phyloP scores from a whole-genome alignment of 1,139 yeast genomes.

The Yamadazyma aaseri region DNA sequence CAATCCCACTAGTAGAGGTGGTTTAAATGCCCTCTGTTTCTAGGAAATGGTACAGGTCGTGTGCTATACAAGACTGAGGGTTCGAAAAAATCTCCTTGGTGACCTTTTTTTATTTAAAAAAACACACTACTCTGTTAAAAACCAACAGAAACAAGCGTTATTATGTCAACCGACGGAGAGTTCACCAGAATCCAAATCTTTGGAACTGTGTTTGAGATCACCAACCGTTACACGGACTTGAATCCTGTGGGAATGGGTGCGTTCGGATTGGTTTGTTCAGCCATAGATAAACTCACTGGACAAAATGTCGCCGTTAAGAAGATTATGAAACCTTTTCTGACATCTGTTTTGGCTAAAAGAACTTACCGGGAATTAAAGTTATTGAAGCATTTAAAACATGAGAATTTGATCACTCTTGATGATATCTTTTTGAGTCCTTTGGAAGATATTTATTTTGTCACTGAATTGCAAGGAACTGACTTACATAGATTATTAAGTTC shows the following conservation, averaged over 20 bases:
- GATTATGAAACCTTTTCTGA: conserved; percentile 95
- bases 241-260: conserved; percentile 99
- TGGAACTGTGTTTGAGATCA: conserved; percentile 93
- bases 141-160: too few relatives aligned
- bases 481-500: conserved; percentile 86
- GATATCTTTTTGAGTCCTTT: conserved; percentile 93
- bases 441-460: conserved; percentile 95
- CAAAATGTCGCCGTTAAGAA: conserved; percentile 97
- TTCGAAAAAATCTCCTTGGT: not conserved
- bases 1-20: too few relatives aligned
- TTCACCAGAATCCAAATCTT: conserved; percentile 58
- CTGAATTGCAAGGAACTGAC: conserved; percentile 96
- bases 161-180: conserved; percentile 44
- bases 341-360: conserved; percentile 92
- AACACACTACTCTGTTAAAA: too few relatives aligned
- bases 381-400: conserved; percentile 91
- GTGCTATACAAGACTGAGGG: not conserved
- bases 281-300: conserved; percentile 83
- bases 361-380: conserved; percentile 94
- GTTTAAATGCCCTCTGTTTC: not conserved
- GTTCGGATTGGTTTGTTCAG: conserved; percentile 95
- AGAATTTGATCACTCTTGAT: conserved; percentile 86
- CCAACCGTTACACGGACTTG: conserved; percentile 84
- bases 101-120: not conserved
- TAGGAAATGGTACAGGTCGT: not conserved